Conservation (phyloP, 345 rosid genomes). For the Populus simonii region DNA sequence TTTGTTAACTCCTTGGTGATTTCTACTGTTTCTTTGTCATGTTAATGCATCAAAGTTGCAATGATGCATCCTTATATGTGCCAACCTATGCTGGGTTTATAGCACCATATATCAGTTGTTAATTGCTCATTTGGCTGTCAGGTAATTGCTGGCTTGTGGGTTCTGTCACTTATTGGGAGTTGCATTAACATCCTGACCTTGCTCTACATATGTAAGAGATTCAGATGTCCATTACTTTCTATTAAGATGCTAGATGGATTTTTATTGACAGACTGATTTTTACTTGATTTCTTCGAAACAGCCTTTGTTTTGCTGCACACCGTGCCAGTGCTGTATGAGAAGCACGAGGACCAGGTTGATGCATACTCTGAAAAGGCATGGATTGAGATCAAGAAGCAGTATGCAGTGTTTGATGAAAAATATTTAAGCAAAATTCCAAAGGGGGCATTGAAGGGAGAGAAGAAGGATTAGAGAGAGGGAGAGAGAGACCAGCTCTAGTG, state of each 20-base stretch:
- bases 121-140: slow-evolving; percentile 22
- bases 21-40: background rate
- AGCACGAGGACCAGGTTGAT: slow-evolving; percentile 75
- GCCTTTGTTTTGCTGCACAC: slow-evolving; percentile 72
- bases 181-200: slow-evolving; percentile 79
- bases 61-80: background rate
- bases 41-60: background rate
- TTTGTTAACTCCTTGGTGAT: background rate
- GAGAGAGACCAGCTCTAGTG: background rate
- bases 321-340: slow-evolving; percentile 77
- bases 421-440: slow-evolving; percentile 80
- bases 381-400: slow-evolving; percentile 70
- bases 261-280: background rate
- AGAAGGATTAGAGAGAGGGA: slow-evolving; percentile 40
- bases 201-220: slow-evolving; percentile 66
- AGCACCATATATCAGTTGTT: background rate
- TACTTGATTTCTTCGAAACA: slow-evolving; percentile 19
- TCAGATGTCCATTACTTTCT: background rate
- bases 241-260: background rate
- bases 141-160: slow-evolving; percentile 73
- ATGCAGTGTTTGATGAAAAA: slow-evolving; percentile 61
- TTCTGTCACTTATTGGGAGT: slow-evolving; percentile 64
- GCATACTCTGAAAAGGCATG: slow-evolving; percentile 64
- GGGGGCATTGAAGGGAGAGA: slow-evolving; percentile 62
- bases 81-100: background rate